phyloP scores from a whole-genome alignment of 305 asterid genomes.

The Rubia tinctorum region DNA sequence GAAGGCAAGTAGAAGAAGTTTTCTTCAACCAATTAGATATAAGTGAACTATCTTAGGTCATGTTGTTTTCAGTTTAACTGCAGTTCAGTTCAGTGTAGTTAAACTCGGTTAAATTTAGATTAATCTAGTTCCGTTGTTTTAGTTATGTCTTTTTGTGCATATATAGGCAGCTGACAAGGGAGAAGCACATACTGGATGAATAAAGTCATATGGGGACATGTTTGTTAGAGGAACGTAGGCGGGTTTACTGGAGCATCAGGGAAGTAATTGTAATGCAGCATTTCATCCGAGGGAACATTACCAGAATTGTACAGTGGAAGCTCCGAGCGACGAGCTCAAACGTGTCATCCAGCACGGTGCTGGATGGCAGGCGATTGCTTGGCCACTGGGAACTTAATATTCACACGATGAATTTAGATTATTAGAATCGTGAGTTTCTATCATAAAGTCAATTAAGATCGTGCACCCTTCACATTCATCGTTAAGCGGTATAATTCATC shows the following conservation, averaged over 20 bases:
- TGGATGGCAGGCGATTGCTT: slow-evolving; percentile 55
- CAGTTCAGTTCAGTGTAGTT: no score
- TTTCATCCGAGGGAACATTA: slow-evolving; percentile 62
- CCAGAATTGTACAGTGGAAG: slow-evolving; percentile 52
- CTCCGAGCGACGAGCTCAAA: slow-evolving; percentile 53
- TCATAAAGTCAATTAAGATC: no score
- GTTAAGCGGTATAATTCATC: no score
- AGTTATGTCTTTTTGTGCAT: background rate
- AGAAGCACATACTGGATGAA: slow-evolving; percentile 53
- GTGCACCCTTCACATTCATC: no score
- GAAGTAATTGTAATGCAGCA: slow-evolving; percentile 20
- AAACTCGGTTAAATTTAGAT: no score
- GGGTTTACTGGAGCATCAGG: slow-evolving; percentile 40
- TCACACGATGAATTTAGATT: background rate
- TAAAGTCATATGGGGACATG: slow-evolving; percentile 72
- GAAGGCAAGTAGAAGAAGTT: slow-evolving; percentile 44
- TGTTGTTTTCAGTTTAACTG: no score
- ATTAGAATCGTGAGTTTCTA: no score
- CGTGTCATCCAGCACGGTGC: slow-evolving; percentile 55
- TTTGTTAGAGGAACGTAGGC: slow-evolving; percentile 54
- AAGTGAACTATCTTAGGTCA: background rate
- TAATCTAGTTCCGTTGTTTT: background rate
- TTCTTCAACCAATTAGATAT: background rate
- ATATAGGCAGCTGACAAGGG: slow-evolving; percentile 65
- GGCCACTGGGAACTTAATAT: slow-evolving; percentile 35